Base-by-base conservation (phyloP, 371 early-diverging fungal species). In the Mucor plumbeus region DNA sequence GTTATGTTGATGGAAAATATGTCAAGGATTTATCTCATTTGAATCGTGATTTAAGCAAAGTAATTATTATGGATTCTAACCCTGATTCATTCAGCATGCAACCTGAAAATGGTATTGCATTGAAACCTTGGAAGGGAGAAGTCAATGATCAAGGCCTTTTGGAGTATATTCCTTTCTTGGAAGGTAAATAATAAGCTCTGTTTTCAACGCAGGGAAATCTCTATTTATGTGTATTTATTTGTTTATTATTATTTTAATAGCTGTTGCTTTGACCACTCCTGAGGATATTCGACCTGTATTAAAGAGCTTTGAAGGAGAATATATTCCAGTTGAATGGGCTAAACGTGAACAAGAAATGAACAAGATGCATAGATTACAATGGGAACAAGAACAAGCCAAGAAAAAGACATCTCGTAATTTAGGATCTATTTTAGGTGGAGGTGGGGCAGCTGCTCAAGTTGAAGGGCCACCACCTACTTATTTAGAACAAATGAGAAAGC, bases 21-120 rank as follows among this genome's bases (percentile, higher is more conserved):
- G 84, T 95, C 73, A 96, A 97, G 87, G 99, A 99, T 81, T 68
- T 99, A 65, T 85, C 89, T 9, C 88, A 90, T 53, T 85, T 98
- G 71, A 98, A 98, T 85, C 91, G 99, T 65, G 97, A 97, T 82
- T 76, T 94, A 67, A 85, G 88, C 76, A 94, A 93, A 80, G 92
- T 96, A 19, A 94, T 99, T 59, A 89, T 97, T 63, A 88, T 99
- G 80, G 99, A 97, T 72, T 89, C 90, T 38, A 90, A 94, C 76
- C 91, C 93, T 11, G 90, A 91, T 17, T 85, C 91, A 10, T 92
- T 88, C 82, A 76, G 88, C 39, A 80, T 90, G 68, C 97, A 98
- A 74, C 97, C 97, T 5, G 96, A 97, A 67, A 98, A 98, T 73
- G 92, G 92, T 31, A 79, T 98, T 41, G 68, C 85, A 31, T 78